phyloP scores from a whole-genome alignment of 768 basidiomycete species.

The Auriscalpium orientale region DNA sequence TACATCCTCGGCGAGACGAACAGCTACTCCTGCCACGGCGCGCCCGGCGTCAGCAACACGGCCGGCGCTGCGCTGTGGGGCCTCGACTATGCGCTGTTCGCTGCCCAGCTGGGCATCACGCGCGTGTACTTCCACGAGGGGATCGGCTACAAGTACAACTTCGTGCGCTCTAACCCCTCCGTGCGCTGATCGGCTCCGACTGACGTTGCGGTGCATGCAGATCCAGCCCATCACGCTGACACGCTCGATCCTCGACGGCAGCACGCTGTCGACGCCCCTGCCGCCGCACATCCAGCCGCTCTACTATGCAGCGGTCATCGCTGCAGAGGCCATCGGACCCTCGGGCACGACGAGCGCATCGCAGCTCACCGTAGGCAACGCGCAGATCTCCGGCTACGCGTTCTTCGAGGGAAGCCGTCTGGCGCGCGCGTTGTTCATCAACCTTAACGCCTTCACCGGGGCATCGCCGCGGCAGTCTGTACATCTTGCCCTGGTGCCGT shows the following conservation, averaged over 20 bases:
- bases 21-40: slow-evolving; percentile 33
- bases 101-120: slow-evolving; percentile 46
- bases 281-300: slow-evolving; percentile 56
- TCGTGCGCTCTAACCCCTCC: slow-evolving; percentile 27
- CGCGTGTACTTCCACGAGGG: slow-evolving; percentile 59
- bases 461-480: background rate
- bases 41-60: slow-evolving; percentile 54
- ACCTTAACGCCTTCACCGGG: slow-evolving; percentile 38
- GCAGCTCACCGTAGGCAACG: slow-evolving; percentile 42
- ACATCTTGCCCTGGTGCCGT: background rate
- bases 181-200: too few relatives aligned
- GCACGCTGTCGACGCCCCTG: slow-evolving; percentile 38
- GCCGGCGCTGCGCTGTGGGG: slow-evolving; percentile 68
- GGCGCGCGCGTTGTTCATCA: slow-evolving; percentile 48
- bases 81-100: slow-evolving; percentile 57
- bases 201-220: slow-evolving; percentile 24
- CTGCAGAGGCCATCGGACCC: slow-evolving; percentile 47
- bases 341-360: slow-evolving; percentile 33
- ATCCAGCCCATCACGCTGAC: slow-evolving; percentile 57
- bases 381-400: slow-evolving; percentile 51
- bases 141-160: slow-evolving; percentile 64
- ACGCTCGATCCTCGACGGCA: slow-evolving; percentile 49
- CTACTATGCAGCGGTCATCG: slow-evolving; percentile 59
- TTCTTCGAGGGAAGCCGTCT: slow-evolving; percentile 43
- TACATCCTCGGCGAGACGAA: slow-evolving; percentile 46